These are phyloP conservation scores for Amaranthus palmeri DNA, from an alignment of 148 eudicot species.

Conservation along the genomic window DNA sequence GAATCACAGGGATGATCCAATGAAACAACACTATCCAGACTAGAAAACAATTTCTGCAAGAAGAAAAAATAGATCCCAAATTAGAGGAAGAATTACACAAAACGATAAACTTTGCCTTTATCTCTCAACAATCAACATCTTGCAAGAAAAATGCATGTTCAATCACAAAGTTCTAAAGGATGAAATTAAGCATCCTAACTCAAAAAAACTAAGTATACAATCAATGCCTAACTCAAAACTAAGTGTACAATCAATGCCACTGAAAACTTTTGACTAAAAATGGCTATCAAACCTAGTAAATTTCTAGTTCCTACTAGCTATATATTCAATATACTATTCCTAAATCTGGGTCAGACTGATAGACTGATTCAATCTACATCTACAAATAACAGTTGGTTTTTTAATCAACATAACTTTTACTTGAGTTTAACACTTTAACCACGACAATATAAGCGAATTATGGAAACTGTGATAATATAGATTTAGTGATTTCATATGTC, in stretches of 20 bases:
- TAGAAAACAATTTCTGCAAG: slow-evolving; percentile 63
- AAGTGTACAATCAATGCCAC: background rate
- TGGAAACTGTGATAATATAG: no score
- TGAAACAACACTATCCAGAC: slow-evolving; percentile 61
- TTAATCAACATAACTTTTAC: no score
- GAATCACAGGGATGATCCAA: slow-evolving; percentile 73
- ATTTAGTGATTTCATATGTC: no score
- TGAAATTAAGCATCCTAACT: background rate
- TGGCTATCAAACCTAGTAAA: no score
- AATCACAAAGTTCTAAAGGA: slow-evolving; percentile 4
- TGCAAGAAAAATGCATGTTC: background rate
- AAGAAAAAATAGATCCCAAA: slow-evolving; percentile 16
- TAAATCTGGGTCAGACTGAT: no score
- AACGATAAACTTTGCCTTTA: background rate
- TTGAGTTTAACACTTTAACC: no score
- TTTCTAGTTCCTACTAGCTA: no score
- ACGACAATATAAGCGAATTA: no score
- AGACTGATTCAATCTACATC: no score
- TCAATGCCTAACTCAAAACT: background rate
- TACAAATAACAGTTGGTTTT: no score
- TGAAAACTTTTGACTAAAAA: background rate
- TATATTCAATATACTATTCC: no score
- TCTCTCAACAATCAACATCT: background rate
- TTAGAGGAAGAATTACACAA: background rate
- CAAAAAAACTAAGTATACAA: background rate